These are phyloP conservation scores for Effrenium voratum DNA, from an alignment of 73 alveolate genomes.

Conservation along the genomic window DNA sequence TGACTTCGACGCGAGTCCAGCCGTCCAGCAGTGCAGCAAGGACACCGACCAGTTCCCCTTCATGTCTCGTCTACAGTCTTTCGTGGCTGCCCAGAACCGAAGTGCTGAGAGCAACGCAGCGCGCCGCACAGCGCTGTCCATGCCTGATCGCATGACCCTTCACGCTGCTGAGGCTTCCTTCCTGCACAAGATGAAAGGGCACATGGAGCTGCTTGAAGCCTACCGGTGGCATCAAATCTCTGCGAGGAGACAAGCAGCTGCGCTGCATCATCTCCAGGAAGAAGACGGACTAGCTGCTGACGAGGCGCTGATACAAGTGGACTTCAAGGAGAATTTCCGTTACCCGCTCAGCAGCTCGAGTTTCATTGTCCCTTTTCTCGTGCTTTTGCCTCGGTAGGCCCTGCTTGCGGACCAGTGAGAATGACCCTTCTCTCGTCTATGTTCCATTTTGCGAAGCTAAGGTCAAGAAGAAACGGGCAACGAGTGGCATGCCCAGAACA, in stretches of 20 bases:
- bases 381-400: background rate
- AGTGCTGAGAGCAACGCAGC: background rate
- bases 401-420: background rate
- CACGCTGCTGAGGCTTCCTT: background rate
- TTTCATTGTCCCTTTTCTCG: background rate
- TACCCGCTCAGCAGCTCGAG: constrained; percentile 16
- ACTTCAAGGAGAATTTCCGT: constrained; percentile 28
- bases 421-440: too few species aligned
- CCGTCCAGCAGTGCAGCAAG: background rate
- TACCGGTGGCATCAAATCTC: constrained; percentile 52
- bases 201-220: constrained; percentile 1
- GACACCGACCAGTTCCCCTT: background rate
- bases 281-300: background rate
- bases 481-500: constrained; percentile 55
- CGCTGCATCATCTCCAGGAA: background rate
- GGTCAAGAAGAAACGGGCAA: background rate
- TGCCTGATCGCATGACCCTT: background rate
- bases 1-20: background rate
- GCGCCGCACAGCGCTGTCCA: background rate
- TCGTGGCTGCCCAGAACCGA: background rate
- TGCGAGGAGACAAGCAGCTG: background rate
- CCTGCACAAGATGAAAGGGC: background rate
- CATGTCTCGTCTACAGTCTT: background rate
- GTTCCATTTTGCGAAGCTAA: background rate
- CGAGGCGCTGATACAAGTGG: constrained; percentile 7